phyloP scores from a whole-genome alignment of 768 basidiomycete species.

The Cystobasidium tubakii region DNA sequence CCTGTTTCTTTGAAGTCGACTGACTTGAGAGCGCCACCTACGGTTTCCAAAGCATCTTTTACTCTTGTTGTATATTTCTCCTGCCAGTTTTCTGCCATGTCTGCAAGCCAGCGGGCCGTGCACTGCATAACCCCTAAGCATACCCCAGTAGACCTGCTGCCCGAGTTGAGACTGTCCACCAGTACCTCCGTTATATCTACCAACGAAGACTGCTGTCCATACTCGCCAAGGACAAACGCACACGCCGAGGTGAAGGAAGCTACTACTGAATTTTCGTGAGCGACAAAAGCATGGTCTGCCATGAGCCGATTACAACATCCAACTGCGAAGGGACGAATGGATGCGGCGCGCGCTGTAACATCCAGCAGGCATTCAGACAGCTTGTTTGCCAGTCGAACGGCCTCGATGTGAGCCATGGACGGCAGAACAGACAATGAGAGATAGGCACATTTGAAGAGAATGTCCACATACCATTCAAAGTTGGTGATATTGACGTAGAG shows the following conservation, averaged over 20 bases:
- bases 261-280: conserved; percentile 46
- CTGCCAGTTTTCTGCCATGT: neutral
- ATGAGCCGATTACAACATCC: conserved; percentile 74
- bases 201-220: conserved; percentile 53
- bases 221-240: conserved; percentile 94
- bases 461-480: conserved; percentile 97
- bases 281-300: conserved; percentile 46
- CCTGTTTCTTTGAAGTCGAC: neutral
- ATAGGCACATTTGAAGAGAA: conserved; percentile 83
- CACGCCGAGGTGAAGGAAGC: conserved; percentile 86
- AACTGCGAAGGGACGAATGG: conserved; percentile 70
- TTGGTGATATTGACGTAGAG: conserved; percentile 82
- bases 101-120: neutral
- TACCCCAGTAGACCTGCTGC: neutral
- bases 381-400: conserved; percentile 67
- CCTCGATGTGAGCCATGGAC: neutral
- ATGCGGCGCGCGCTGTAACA: conserved; percentile 72
- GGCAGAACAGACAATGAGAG: conserved; percentile 55
- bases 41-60: neutral
- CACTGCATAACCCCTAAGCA: conserved; percentile 7
- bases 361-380: conserved; percentile 82
- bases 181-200: neutral
- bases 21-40: neutral
- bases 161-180: neutral
- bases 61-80: neutral